phyloP scores from a whole-genome alignment of 495 filamentous ascomycete genomes.

The Daldinia vernicosa region DNA sequence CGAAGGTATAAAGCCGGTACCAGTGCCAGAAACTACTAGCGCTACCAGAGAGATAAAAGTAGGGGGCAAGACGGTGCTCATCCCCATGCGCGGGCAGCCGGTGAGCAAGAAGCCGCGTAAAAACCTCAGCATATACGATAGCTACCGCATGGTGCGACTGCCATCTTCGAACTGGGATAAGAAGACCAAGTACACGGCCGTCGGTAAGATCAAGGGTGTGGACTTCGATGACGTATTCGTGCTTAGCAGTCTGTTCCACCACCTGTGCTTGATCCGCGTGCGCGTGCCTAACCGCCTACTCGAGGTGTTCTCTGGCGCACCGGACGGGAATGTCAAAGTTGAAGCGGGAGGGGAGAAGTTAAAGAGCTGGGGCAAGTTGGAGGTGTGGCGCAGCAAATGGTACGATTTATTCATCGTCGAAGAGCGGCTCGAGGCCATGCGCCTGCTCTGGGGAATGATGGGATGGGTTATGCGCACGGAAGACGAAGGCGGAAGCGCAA shows the following conservation, averaged over 20 bases:
- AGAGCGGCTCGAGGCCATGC: slow-evolving; percentile 75
- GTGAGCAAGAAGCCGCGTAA: slow-evolving; percentile 56
- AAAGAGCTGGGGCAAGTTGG: slow-evolving; percentile 62
- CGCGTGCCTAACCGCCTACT: slow-evolving; percentile 75
- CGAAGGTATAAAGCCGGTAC: not conserved
- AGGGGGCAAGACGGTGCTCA: slow-evolving; percentile 5
- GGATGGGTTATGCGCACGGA: slow-evolving; percentile 70
- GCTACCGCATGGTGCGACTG: slow-evolving; percentile 67
- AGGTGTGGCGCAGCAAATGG: slow-evolving; percentile 77
- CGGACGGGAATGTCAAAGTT: slow-evolving; percentile 19
- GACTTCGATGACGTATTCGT: slow-evolving; percentile 77
- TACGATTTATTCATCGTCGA: slow-evolving; percentile 75
- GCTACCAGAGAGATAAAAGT: not conserved
- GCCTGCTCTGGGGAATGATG: slow-evolving; percentile 80
- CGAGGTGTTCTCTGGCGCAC: slow-evolving; percentile 56
- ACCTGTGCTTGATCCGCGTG: slow-evolving; percentile 77
- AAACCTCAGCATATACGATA: slow-evolving; percentile 62
- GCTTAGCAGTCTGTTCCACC: slow-evolving; percentile 82
- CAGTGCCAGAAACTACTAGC: not conserved
- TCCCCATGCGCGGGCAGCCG: slow-evolving; percentile 57
- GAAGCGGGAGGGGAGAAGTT: slow-evolving; percentile 10
- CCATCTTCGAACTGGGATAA: slow-evolving; percentile 79
- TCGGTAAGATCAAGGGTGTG: slow-evolving; percentile 65
- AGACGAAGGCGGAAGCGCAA: slow-evolving; percentile 22
- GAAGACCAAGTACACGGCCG: slow-evolving; percentile 73